These are phyloP conservation scores for Zarea fungicola DNA, from an alignment of 2,329 filamentous ascomycete genomes.

Conservation along the genomic window DNA sequence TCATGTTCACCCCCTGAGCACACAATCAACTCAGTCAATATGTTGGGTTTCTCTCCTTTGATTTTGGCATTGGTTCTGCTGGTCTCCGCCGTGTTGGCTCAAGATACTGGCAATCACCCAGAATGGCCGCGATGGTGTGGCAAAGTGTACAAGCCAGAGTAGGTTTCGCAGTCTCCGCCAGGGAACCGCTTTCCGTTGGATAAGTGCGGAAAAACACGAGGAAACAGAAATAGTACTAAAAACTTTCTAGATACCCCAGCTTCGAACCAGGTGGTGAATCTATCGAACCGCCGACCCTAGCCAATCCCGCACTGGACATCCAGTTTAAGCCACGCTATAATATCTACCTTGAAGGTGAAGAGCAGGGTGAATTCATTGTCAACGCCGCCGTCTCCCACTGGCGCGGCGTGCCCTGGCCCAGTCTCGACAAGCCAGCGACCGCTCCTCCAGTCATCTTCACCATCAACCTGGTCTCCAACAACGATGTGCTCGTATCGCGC, in stretches of 20 bases:
- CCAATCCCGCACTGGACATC: slow-evolving; percentile 34
- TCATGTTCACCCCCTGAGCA: background rate
- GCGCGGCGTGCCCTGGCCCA: slow-evolving; percentile 33
- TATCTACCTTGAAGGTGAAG: slow-evolving; percentile 40
- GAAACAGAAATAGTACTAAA: no score
- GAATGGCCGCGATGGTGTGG: slow-evolving; percentile 44
- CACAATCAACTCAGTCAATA: background rate
- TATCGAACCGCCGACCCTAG: slow-evolving; percentile 27
- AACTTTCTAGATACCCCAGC: slow-evolving; percentile 28
- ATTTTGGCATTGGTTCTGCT: background rate
- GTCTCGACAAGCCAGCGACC: slow-evolving; percentile 18
- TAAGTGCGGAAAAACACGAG: background rate
- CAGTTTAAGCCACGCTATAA: slow-evolving; percentile 42
- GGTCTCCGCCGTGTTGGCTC: slow-evolving; percentile 9
- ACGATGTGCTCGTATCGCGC: slow-evolving; percentile 28
- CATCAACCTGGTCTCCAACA: slow-evolving; percentile 29
- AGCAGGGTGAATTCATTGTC: slow-evolving; percentile 37
- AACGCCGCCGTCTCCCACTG: slow-evolving; percentile 37
- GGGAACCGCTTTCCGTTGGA: background rate
- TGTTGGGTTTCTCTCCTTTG: background rate
- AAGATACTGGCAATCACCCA: slow-evolving; percentile 35
- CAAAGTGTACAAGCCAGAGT: slow-evolving; percentile 41
- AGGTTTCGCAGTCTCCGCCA: slow-evolving; percentile 2
- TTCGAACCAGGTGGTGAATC: slow-evolving; percentile 43
- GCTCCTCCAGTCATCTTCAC: slow-evolving; percentile 29